These are phyloP conservation scores for Penicillium sp. DNA, from an alignment of 2,329 filamentous ascomycete species.

Conservation along the genomic window DNA sequence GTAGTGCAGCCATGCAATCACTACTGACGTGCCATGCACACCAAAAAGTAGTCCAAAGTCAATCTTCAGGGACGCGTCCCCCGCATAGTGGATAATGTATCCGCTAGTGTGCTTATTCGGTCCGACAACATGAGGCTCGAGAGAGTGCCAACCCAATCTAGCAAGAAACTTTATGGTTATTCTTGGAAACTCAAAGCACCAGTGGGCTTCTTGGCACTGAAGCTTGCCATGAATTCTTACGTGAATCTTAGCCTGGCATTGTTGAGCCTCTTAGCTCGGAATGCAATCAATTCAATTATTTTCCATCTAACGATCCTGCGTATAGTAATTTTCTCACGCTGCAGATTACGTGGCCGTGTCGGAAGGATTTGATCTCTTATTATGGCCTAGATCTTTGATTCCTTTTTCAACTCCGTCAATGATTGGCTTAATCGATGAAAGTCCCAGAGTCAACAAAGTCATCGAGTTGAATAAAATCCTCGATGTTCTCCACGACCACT, in stretches of 20 bases:
- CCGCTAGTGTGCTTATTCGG: not conserved
- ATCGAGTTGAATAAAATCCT: not conserved
- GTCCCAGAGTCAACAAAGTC: not conserved
- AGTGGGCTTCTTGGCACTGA: not conserved
- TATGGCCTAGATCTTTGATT: not conserved
- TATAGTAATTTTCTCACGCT: not conserved
- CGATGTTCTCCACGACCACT: not conserved
- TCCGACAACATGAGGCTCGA: not conserved
- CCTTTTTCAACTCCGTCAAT: not conserved
- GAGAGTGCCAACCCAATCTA: not conserved
- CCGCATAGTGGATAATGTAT: not conserved
- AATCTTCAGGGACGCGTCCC: not conserved
- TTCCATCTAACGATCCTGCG: not conserved
- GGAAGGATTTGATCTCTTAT: not conserved
- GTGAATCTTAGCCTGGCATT: not conserved
- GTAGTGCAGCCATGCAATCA: not conserved
- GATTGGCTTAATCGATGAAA: not conserved
- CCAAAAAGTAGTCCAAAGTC: not conserved
- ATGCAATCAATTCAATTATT: too few species aligned
- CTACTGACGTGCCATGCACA: not conserved
- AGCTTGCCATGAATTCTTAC: not conserved
- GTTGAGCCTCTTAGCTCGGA: too few species aligned
- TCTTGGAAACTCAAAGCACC: not conserved
- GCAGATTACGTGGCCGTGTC: too few species aligned
- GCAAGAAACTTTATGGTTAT: too few species aligned